Evolutionary conservation across 148 eudicot genomes (phyloP), one percentile per base, ranked within the genome.

Genomic region (Talinum fruticosum): DNA sequence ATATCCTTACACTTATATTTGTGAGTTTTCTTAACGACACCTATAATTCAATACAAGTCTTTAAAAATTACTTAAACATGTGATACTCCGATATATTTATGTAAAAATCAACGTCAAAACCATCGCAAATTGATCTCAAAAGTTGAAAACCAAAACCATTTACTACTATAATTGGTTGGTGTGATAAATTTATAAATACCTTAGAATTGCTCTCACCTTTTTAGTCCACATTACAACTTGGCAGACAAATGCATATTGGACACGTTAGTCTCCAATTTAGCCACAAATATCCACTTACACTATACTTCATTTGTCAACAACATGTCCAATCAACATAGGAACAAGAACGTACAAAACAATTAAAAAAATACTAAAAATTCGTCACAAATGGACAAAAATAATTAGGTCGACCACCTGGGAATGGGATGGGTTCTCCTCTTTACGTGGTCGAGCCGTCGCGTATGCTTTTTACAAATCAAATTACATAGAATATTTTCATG

Each of bases 391-490:
- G 66, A 47, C 45, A 76, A 66, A 53, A 68, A 68, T 33, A 76
- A 69, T 16, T 28, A 45, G 41, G 69, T 12, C n/a, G 24, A 70
- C 34, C 67, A 78, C 75, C 68, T 69, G 69, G 57, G 57, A 18
- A 0, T 5, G 57, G 49, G 74, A 49, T 24, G 72, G 24, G 72
- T 18, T 35, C 35, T 67, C 82, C 79, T 62, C 76, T 81, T 76
- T 76, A 66, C 84, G 73, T 76, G 84, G 72, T 72, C 84, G 84
- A 81, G 69, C 26, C 76, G 62, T 81, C 84, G 84, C 84, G 80
- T 81, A 66, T 77, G 62, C 73, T 70, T 10, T 54, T 41, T 29
- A 15, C 75, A 75, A 80, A 80, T 80, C 28, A 69, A 75, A 30
- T 62, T 57, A 29, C 29, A 71, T 71, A 2, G 66, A 28, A 62